These are phyloP conservation scores for Actinomortierella wolfii DNA, from an alignment of 371 early-diverging fungal species.

Conservation along the genomic window DNA sequence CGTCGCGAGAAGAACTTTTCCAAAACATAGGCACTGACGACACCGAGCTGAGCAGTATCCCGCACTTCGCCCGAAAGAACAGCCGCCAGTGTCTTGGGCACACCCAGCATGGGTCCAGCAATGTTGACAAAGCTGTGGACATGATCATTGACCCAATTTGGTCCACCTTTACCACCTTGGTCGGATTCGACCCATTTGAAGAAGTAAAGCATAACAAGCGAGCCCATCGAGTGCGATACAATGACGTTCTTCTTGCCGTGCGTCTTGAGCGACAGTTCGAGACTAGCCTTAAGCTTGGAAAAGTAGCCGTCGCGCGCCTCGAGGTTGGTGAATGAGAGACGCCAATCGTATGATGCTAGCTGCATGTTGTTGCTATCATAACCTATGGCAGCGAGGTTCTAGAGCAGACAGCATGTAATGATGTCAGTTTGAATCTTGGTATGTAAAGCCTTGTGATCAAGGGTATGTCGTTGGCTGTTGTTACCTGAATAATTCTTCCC, in stretches of 20 bases:
- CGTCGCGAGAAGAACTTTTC: conserved; percentile 86
- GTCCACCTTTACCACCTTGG: conserved; percentile 77
- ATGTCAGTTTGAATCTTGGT: too few species aligned
- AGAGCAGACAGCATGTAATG: too few species aligned
- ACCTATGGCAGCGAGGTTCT: conserved; percentile 87
- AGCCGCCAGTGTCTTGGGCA: conserved; percentile 83
- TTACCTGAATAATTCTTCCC: conserved; percentile 60
- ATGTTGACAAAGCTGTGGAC: conserved; percentile 86
- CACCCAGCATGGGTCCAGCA: conserved; percentile 89
- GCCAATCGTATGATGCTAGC: conserved; percentile 94
- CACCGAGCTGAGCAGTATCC: conserved; percentile 85
- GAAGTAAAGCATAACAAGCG: conserved; percentile 81
- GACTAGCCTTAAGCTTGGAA: conserved; percentile 72
- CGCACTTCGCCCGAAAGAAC: conserved; percentile 85
- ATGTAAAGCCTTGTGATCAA: too few species aligned
- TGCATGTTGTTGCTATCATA: conserved; percentile 90
- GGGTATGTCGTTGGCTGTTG: too few species aligned
- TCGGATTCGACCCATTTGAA: conserved; percentile 89
- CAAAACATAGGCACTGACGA: conserved; percentile 76
- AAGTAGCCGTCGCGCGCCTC: conserved; percentile 89
- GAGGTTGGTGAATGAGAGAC: conserved; percentile 81
- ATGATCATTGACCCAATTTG: conserved; percentile 81
- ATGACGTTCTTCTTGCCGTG: conserved; percentile 68
- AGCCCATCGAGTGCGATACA: conserved; percentile 71
- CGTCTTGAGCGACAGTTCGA: conserved; percentile 66